phyloP scores from a whole-genome alignment of 306 rosid genomes.

The Lathyrus sativus region DNA sequence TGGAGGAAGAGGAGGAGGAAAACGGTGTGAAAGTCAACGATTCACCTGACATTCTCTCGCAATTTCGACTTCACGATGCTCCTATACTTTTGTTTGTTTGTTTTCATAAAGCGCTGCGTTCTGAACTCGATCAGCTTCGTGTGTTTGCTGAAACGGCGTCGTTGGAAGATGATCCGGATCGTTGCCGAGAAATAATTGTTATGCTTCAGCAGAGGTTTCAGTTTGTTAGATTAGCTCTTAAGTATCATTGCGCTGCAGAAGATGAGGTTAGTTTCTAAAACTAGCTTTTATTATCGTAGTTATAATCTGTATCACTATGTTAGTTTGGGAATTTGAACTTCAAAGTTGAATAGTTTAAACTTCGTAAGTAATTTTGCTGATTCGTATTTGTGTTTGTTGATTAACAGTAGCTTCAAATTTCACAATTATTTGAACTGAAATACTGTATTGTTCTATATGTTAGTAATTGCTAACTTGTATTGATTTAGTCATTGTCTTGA shows the following conservation, averaged over 20 bases:
- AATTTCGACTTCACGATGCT: slow-evolving; percentile 47
- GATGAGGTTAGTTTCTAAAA: slow-evolving; percentile 63
- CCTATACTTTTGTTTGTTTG: slow-evolving; percentile 71
- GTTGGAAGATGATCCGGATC: slow-evolving; percentile 36
- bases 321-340: slow-evolving; percentile 16
- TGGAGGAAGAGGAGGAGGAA: slow-evolving; percentile 35
- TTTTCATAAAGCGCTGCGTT: slow-evolving; percentile 72
- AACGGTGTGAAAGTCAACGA: slow-evolving; percentile 35
- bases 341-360: slow-evolving; percentile 2
- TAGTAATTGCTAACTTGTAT: background rate
- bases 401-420: background rate
- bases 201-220: slow-evolving; percentile 63
- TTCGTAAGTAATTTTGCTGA: background rate
- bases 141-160: slow-evolving; percentile 46
- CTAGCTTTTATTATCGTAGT: background rate
- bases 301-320: too few species aligned
- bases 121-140: slow-evolving; percentile 63
- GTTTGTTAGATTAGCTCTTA: slow-evolving; percentile 63
- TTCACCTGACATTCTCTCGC: slow-evolving; percentile 29
- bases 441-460: background rate
- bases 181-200: slow-evolving; percentile 37
- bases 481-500: background rate
- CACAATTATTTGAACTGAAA: slow-evolving; percentile 1
- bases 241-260: slow-evolving; percentile 79
- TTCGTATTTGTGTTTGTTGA: too few species aligned